Evolutionary conservation across 2,329 filamentous ascomycete genomes (phyloP).

Genomic region (Xylaria sp.): DNA sequence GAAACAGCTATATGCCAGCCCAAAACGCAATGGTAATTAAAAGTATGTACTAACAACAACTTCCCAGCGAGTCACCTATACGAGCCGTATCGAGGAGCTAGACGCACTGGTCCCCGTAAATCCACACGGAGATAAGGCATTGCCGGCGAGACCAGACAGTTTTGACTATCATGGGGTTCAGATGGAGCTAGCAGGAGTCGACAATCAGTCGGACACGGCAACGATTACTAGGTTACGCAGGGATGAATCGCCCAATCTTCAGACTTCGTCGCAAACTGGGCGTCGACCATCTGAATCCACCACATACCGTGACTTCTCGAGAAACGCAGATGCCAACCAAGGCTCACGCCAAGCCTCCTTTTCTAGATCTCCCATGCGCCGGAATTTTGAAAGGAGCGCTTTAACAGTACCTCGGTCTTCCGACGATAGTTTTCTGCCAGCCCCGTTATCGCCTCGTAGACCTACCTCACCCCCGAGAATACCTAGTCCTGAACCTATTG

Average conservation of each 20-base stretch:
- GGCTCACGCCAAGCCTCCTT: slow-evolving; percentile 64
- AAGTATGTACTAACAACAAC: slow-evolving; percentile 30
- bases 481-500: slow-evolving; percentile 50
- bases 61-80: slow-evolving; percentile 84
- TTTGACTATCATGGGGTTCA: slow-evolving; percentile 61
- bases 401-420: slow-evolving; percentile 58
- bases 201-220: slow-evolving; percentile 57
- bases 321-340: slow-evolving; percentile 45
- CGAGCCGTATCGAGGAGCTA: slow-evolving; percentile 87
- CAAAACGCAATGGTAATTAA: background rate
- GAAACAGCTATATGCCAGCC: background rate
- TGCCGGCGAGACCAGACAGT: slow-evolving; percentile 77
- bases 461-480: slow-evolving; percentile 59
- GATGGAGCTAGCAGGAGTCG: slow-evolving; percentile 52
- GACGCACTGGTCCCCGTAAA: slow-evolving; percentile 73
- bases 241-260: slow-evolving; percentile 58
- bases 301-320: slow-evolving; percentile 42
- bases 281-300: slow-evolving; percentile 41
- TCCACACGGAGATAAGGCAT: slow-evolving; percentile 73
- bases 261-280: slow-evolving; percentile 41
- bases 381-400: slow-evolving; percentile 51
- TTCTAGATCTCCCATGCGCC: slow-evolving; percentile 60
- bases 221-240: slow-evolving; percentile 58
- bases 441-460: slow-evolving; percentile 75
- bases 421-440: slow-evolving; percentile 73